Percentiles rank a stretch among this genome's conserved stretches.
Evolutionary conservation across 176 grass and related monocot species (phyloP).

Genomic region (Bothriochloa decipiens): DNA sequence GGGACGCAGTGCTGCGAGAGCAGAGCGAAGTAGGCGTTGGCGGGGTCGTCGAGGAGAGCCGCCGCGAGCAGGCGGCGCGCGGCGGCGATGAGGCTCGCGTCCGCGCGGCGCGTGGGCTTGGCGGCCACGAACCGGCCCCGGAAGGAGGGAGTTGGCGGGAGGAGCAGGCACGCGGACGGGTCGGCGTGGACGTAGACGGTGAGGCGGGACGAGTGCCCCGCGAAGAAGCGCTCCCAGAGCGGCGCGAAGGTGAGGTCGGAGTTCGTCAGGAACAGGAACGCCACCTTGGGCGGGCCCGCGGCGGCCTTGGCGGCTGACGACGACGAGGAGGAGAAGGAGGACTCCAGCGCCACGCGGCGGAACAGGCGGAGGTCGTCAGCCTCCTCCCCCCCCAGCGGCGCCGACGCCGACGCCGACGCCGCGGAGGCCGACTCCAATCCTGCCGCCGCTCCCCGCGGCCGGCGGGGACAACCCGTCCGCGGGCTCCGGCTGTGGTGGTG

Average conservation of each 20-base stretch:
- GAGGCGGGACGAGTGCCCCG: slow-evolving; percentile 40
- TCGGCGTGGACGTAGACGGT: slow-evolving; percentile 89
- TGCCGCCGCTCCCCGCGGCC: neutral
- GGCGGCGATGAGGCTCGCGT: slow-evolving; percentile 80
- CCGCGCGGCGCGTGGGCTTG: slow-evolving; percentile 62
- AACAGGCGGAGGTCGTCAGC: slow-evolving; percentile 63
- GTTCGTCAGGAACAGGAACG: slow-evolving; percentile 86
- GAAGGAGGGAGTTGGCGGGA: slow-evolving; percentile 49
- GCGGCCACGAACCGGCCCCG: slow-evolving; percentile 65
- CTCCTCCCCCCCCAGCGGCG: slow-evolving; percentile 36
- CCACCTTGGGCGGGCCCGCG: slow-evolving; percentile 62
- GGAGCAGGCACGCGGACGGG: slow-evolving; percentile 38
- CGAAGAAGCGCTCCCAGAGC: slow-evolving; percentile 85
- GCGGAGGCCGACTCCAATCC: too few species aligned
- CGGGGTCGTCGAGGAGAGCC: slow-evolving; percentile 66
- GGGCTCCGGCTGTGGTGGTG: slow-evolving; percentile 30
- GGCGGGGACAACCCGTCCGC: neutral
- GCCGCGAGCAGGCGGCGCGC: slow-evolving; percentile 66
- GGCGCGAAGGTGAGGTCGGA: slow-evolving; percentile 81
- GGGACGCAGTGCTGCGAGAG: slow-evolving; percentile 82
- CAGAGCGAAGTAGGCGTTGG: slow-evolving; percentile 83
- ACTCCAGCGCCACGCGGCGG: slow-evolving; percentile 57
- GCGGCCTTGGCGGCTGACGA: neutral
- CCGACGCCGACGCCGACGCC: too few species aligned
- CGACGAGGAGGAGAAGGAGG: neutral